These are phyloP conservation scores for Abrus pulchellus DNA, from an alignment of 306 rosid genomes.

Conservation along the genomic window DNA sequence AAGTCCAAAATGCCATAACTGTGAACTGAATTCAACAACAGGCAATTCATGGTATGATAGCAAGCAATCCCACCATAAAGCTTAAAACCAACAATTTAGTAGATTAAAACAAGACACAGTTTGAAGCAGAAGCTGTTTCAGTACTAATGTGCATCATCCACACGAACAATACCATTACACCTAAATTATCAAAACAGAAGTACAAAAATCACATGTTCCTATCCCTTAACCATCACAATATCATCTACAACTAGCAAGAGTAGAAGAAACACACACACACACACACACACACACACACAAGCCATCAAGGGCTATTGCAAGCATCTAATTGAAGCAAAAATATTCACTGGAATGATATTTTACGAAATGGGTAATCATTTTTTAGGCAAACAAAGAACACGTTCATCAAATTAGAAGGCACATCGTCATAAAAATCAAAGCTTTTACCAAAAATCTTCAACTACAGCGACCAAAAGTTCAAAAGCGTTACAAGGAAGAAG, in stretches of 20 bases:
- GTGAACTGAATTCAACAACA: slow-evolving; percentile 43
- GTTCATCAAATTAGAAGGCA: slow-evolving; percentile 30
- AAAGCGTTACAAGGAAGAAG: not conserved
- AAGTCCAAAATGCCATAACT: slow-evolving; percentile 45
- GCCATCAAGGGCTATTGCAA: slow-evolving; percentile 25
- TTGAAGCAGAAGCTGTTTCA: slow-evolving; percentile 5
- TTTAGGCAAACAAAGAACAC: slow-evolving; percentile 16
- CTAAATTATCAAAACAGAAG: not conserved
- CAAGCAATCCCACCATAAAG: slow-evolving; percentile 3
- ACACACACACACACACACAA: not conserved
- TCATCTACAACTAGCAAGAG: not conserved
- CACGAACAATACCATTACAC: not conserved
- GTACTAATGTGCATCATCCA: slow-evolving; percentile 13
- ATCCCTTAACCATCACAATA: not conserved
- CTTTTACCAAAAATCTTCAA: not conserved
- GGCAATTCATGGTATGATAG: not conserved
- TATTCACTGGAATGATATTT: not conserved
- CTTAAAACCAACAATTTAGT: slow-evolving; percentile 2
- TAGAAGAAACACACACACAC: not conserved
- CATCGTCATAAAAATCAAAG: slow-evolving; percentile 9
- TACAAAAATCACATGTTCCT: not conserved
- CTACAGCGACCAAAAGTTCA: not conserved
- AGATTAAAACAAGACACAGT: not conserved
- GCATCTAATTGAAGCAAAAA: slow-evolving; percentile 32
- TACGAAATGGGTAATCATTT: slow-evolving; percentile 28